A percentile compares a stretch with the other conserved stretches of the same genome.
Conservation (phyloP, 805 yeast genomes). For the Hanseniaspora vineae region DNA sequence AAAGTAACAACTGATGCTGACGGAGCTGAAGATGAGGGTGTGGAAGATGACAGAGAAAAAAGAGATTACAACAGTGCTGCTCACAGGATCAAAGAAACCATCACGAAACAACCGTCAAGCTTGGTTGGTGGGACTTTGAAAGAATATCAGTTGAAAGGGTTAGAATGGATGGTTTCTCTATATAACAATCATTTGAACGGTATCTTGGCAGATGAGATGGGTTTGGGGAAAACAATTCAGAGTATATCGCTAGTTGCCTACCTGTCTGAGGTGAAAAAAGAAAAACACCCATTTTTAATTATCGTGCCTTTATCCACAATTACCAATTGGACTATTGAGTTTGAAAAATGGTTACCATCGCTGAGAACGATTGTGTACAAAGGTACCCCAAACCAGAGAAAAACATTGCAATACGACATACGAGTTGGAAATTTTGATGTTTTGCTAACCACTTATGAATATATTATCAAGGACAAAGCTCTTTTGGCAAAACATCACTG, state of each 20-base stretch:
- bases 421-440: constrained; percentile 63
- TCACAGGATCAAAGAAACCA: constrained; percentile 56
- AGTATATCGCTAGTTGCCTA: constrained; percentile 67
- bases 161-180: constrained; percentile 98
- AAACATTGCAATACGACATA: constrained; percentile 48
- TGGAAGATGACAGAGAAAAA: constrained; percentile 41
- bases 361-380: constrained; percentile 61
- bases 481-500: constrained; percentile 54
- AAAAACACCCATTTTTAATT: constrained; percentile 58
- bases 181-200: constrained; percentile 93
- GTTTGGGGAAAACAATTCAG: constrained; percentile 89
- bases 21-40: constrained; percentile 29
- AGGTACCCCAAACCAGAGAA: constrained; percentile 66
- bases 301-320: constrained; percentile 76
- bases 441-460: constrained; percentile 69
- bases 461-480: constrained; percentile 66
- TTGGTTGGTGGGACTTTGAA: constrained; percentile 68
- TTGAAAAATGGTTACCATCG: constrained; percentile 82
- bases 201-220: constrained; percentile 98
- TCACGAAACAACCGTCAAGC: constrained; percentile 52
- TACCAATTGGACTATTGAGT: constrained; percentile 77
- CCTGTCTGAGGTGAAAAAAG: constrained; percentile 52
- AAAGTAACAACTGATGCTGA: constrained; percentile 17
- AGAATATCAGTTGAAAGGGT: constrained; percentile 80
- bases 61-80: constrained; percentile 76